These are phyloP conservation scores for Xylaria venustula DNA, from an alignment of 495 filamentous ascomycete species.

Conservation along the genomic window DNA sequence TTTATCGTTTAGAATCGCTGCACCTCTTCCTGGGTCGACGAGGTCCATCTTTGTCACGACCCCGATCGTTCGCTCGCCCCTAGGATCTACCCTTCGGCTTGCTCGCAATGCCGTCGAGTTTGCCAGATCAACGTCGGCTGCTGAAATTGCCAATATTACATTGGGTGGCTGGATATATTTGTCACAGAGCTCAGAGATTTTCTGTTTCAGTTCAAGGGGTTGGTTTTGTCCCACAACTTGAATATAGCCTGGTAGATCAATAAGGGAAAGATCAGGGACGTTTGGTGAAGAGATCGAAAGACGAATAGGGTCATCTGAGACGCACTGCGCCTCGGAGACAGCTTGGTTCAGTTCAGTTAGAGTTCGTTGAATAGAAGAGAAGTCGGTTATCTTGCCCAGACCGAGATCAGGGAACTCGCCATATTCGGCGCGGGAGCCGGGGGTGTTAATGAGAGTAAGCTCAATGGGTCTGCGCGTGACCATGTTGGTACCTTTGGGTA, in stretches of 20 bases:
- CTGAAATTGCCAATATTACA: constrained; percentile 94
- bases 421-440: constrained; percentile 85
- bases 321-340: constrained; percentile 84
- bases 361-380: constrained; percentile 86
- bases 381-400: constrained; percentile 88
- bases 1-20: constrained; percentile 74
- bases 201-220: constrained; percentile 86
- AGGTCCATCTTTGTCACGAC: constrained; percentile 99
- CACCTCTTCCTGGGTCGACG: constrained; percentile 79
- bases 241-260: constrained; percentile 96
- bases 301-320: constrained; percentile 95
- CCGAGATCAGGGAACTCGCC: constrained; percentile 95
- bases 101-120: constrained; percentile 93
- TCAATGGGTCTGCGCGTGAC: constrained; percentile 96
- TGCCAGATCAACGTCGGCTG: constrained; percentile 93
- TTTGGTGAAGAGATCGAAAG: constrained; percentile 92
- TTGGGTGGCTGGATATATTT: constrained; percentile 97
- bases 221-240: constrained; percentile 91
- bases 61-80: constrained; percentile 94
- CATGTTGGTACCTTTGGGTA: constrained; percentile 98
- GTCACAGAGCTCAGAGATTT: constrained; percentile 94
- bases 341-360: constrained; percentile 93
- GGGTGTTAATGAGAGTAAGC: constrained; percentile 93
- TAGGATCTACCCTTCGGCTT: constrained; percentile 86
- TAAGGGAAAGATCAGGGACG: constrained; percentile 93